Base-by-base conservation (phyloP, 192 early-diverging fungal species). In the Coemansia asiatica region DNA sequence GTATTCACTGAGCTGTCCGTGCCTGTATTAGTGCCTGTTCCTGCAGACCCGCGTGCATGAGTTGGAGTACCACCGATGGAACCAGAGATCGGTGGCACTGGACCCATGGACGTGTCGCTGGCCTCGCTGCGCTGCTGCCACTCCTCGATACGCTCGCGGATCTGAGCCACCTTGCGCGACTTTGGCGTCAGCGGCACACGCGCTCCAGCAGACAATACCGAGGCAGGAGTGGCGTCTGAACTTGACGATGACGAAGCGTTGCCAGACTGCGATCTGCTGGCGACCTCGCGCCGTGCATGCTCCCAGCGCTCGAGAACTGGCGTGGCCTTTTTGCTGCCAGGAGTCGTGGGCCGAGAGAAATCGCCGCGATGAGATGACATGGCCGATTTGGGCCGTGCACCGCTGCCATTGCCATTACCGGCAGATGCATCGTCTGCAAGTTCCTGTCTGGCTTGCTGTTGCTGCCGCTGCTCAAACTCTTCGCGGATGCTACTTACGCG, bases 401-500 rank as follows among this genome's bases (percentile, higher is more conserved):
- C 35, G 35, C 35, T 36, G 6, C 35, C 35, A 22, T 13, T 28
- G 22, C 16, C 38, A 25, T n/a, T n/a, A n/a, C n/a, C n/a, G n/a
- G 36, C 33, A 22, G 33, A 60, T 28, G 36, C 28, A 22, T 62
- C 60, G 3, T 62, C 47, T 23, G 36, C 40, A 16, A 26, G 22
- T 21, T 60, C 40, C 59, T 60, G 59, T 18, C 40, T 18, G 31
- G 4, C 4, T 6, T 58, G 33, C 56, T 58, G 56, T 33, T 36
- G 35, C 47, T 63, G 49, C 6, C 66, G 48, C 60, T 81, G 72
- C 56, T 75, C 78, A 40, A 75, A 63, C 49, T 60, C 73, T 1
- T 75, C 70, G 60, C 78, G 78, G 22, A 81, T 72, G 35, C 73
- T 81, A 69, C 78, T 81, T 55, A 81, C 78, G 16, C 73, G 66